phyloP scores from a whole-genome alignment of 441 rosid species.

The Corymbia calophylla region DNA sequence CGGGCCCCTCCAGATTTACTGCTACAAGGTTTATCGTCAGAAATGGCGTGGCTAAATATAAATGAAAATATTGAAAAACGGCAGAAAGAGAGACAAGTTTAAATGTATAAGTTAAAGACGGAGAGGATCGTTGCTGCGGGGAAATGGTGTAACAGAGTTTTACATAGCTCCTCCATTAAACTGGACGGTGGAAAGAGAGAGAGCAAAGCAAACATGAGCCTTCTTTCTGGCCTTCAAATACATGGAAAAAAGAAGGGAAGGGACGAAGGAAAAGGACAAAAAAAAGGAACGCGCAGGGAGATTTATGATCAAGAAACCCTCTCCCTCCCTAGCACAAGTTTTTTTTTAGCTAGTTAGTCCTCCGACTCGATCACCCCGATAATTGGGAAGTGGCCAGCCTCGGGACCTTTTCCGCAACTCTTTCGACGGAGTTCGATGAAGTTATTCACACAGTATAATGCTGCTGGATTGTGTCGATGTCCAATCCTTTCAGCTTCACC shows the following conservation, averaged over 20 bases:
- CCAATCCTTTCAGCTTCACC: conserved; percentile 91
- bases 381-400: neutral
- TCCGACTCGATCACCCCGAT: neutral
- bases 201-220: conserved; percentile 11
- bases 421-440: neutral
- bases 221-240: conserved; percentile 7
- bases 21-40: neutral
- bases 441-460: conserved; percentile 70
- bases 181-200: conserved; percentile 1
- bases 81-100: neutral
- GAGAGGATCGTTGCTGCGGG: neutral
- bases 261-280: conserved; percentile 4
- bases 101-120: neutral
- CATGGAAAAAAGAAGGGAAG: neutral
- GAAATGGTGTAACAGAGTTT: conserved; percentile 5
- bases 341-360: neutral
- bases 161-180: conserved; percentile 8
- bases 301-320: conserved; percentile 11
- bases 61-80: neutral
- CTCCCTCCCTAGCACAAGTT: conserved; percentile 15
- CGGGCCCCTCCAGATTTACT: neutral
- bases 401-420: neutral
- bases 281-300: conserved; percentile 3
- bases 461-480: conserved; percentile 88
- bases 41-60: neutral